Evolutionary conservation across 1,139 yeast genomes (phyloP).

Genomic region (Eremothecium sinecaudum): DNA sequence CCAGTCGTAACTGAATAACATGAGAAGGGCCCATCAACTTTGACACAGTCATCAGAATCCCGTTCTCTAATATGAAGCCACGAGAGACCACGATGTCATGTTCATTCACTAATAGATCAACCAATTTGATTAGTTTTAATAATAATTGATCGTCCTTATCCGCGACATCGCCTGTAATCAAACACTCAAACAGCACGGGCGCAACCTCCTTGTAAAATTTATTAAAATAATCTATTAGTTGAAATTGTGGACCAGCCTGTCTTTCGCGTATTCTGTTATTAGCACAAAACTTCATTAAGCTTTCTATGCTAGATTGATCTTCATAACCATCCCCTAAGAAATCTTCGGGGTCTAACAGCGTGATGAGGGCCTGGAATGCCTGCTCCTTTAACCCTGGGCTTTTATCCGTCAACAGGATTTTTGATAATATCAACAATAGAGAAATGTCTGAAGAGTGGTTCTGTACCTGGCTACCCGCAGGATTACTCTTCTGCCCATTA

Average conservation of each 20-base stretch:
- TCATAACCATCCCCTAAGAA: slow-evolving; percentile 19
- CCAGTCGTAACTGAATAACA: slow-evolving; percentile 46
- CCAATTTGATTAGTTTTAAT: slow-evolving; percentile 60
- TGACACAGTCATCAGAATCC: slow-evolving; percentile 46
- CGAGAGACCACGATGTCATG: slow-evolving; percentile 51
- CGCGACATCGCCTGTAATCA: slow-evolving; percentile 31
- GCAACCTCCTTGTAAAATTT: slow-evolving; percentile 60
- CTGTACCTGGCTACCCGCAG: background rate
- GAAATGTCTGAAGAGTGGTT: slow-evolving; percentile 49
- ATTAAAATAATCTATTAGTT: slow-evolving; percentile 44
- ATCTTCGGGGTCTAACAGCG: slow-evolving; percentile 53
- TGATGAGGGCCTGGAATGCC: slow-evolving; percentile 72
- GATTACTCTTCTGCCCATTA: background rate
- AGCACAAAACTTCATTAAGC: slow-evolving; percentile 9
- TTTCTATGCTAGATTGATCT: slow-evolving; percentile 9
- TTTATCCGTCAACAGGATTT: slow-evolving; percentile 52
- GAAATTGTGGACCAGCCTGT: slow-evolving; percentile 16
- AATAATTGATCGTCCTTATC: slow-evolving; percentile 37
- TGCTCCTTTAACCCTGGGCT: slow-evolving; percentile 72
- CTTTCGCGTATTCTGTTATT: slow-evolving; percentile 10
- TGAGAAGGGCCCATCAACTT: slow-evolving; percentile 36
- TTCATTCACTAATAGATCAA: slow-evolving; percentile 55
- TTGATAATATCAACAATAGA: slow-evolving; percentile 49
- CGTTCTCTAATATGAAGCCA: slow-evolving; percentile 50
- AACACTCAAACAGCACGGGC: slow-evolving; percentile 44